Percentiles rank a stretch among this genome's conserved stretches.
phyloP scores from a whole-genome alignment of 257 asterid genomes.

The Nicotiana sylvestris region DNA sequence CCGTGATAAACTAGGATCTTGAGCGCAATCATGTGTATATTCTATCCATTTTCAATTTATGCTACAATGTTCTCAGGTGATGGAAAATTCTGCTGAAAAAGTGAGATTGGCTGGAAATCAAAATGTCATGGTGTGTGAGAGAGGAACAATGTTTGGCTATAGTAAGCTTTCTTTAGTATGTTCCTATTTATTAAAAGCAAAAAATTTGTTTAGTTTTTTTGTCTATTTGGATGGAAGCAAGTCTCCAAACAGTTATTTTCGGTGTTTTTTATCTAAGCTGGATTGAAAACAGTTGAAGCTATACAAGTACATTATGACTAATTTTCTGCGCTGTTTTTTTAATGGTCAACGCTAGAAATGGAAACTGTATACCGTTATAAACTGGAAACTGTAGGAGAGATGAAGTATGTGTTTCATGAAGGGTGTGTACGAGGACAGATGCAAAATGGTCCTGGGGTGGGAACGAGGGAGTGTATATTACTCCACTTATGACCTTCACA shows the following conservation, averaged over 20 bases:
- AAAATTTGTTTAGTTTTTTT: not conserved
- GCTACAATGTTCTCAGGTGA: slow-evolving; percentile 51
- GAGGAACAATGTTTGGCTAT: slow-evolving; percentile 99
- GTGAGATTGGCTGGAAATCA: slow-evolving; percentile 90
- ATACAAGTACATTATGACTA: not conserved
- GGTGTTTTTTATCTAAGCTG: not conserved
- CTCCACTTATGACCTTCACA: not conserved
- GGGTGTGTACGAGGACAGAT: not conserved
- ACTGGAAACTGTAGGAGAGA: not conserved
- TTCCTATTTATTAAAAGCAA: not conserved
- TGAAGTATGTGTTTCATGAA: not conserved
- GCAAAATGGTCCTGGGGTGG: slow-evolving; percentile 1
- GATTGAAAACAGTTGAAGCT: not conserved
- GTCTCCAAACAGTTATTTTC: not conserved
- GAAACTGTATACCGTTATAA: not conserved
- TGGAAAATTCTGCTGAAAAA: slow-evolving; percentile 91
- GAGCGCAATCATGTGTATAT: not conserved
- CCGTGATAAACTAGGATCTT: not conserved
- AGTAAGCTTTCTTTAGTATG: slow-evolving; percentile 44
- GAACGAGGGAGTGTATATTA: not conserved
- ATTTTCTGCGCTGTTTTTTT: not conserved
- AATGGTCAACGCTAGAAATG: not conserved
- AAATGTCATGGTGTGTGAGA: slow-evolving; percentile 97
- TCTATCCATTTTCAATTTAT: slow-evolving; percentile 5
- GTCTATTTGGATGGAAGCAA: not conserved